Base-by-base conservation (phyloP, 1,139 yeast species). In the Zygosaccharomyces pseudobailii region DNA sequence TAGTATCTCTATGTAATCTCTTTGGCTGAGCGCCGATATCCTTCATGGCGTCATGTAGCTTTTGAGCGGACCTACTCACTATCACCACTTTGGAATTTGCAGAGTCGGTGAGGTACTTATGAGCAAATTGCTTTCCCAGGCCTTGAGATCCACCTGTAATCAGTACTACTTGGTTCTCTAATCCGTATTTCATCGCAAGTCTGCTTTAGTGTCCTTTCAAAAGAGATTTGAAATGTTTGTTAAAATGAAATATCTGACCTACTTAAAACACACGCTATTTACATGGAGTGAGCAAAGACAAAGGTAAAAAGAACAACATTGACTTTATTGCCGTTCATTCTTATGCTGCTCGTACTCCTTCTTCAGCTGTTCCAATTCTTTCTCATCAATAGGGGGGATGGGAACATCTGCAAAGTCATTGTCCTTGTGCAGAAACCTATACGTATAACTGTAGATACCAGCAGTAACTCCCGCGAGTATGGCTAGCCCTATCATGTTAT, bases 131-230 rank as follows among this genome's bases (percentile, higher is more conserved):
- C 2, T 81, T 82, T 0, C 99, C 98, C 1, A 92, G 71, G 0
- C 99, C 99, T 61, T 92, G 98, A 0, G 97, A 89, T 0, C 92
- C 98, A 1, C 99, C 99, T 0, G 96, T 79, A 19, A 94, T 75
- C n/a, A 92, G 75, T 2, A 87, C 90, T 1, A 79, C 64, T 65
- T 83, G 82, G 23, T 78, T 79, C 61, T 55, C 58, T 6, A 71
- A 66, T 5, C 51, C 46, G 47, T 58, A 56, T 49, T 62, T 49
- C 53, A 49, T 67, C 8, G 24, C 20, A 28, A 19, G 23, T 24
- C 20, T 28, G 58, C 3, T 51, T 21, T 24, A 13, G 23, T 24
- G n/a, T n/a, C 21, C 9, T 25, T 32, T n/a, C 36, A 6, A 19
- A 23, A 24, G 5, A 13, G 5, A 6, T 21, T n/a, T 5, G 17